Percentiles rank a stretch among this genome's conserved stretches.
Evolutionary conservation across 768 basidiomycete species (phyloP).

Genomic region (Mycena maculata): DNA sequence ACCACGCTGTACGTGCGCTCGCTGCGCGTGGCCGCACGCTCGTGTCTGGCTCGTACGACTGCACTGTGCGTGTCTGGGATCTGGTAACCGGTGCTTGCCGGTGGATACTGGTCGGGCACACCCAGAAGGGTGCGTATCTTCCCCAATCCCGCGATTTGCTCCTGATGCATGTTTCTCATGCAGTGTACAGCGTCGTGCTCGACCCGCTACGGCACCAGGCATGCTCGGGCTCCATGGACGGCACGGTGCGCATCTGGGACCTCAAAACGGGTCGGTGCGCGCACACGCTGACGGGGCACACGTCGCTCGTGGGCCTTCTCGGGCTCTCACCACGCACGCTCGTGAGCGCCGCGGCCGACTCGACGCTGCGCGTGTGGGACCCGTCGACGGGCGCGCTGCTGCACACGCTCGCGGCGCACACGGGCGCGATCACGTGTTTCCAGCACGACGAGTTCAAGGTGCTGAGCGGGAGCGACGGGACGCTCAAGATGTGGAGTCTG

Average conservation of each 20-base stretch:
- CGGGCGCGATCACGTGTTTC: conserved; percentile 99
- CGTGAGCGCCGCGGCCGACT: conserved; percentile 97
- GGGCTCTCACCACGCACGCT: conserved; percentile 90
- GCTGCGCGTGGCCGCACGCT: conserved; percentile 90
- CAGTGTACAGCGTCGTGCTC: conserved; percentile 96
- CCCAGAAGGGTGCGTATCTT: conserved; percentile 82
- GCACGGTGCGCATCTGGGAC: conserved; percentile 96
- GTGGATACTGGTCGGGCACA: conserved; percentile 87
- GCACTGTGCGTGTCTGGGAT: conserved; percentile 96
- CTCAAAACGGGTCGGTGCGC: conserved; percentile 83
- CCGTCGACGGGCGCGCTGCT: conserved; percentile 83
- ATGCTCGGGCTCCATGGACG: conserved; percentile 98
- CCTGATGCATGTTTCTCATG: conserved; percentile 7
- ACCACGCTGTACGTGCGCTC: conserved; percentile 91
- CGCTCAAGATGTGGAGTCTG: conserved; percentile 98
- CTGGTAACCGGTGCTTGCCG: conserved; percentile 85
- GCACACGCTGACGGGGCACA: conserved; percentile 89
- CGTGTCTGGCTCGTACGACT: conserved; percentile 97
- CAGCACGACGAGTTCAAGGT: conserved; percentile 99
- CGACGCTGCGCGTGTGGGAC: conserved; percentile 95
- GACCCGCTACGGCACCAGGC: conserved; percentile 89
- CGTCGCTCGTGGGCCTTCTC: conserved; percentile 93
- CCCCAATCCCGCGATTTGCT: conserved; percentile 1
- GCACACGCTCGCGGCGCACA: conserved; percentile 89
- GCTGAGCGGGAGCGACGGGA: conserved; percentile 94